Evolutionary conservation across 345 rosid genomes (phyloP).

Genomic region (Cardamine resedifolia): DNA sequence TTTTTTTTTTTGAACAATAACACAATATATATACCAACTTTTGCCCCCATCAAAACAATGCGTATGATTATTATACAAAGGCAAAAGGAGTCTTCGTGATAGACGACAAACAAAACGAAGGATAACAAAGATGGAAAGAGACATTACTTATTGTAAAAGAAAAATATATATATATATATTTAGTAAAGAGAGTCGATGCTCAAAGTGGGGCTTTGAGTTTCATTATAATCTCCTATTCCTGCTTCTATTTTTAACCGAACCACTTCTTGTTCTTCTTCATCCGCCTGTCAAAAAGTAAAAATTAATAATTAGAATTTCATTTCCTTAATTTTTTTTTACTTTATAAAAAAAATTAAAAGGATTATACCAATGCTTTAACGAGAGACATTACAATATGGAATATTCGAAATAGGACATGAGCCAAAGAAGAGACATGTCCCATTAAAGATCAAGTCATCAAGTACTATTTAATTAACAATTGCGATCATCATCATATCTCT

Average conservation of each 20-base stretch:
- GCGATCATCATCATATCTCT: slow-evolving; percentile 28
- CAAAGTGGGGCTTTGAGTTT: slow-evolving; percentile 57
- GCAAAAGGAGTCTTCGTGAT: not conserved
- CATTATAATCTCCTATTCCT: slow-evolving; percentile 62
- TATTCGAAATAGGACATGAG: slow-evolving; percentile 1
- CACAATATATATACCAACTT: not conserved
- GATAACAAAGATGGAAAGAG: not conserved
- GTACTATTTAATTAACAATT: slow-evolving; percentile 11
- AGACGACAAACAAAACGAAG: not conserved
- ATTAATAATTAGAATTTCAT: not conserved
- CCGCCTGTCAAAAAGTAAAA: slow-evolving; percentile 45
- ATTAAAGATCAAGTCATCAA: slow-evolving; percentile 1
- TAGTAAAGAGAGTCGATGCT: slow-evolving; percentile 40
- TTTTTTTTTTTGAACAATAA: not conserved
- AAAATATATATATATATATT: too few species aligned
- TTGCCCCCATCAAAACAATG: not conserved
- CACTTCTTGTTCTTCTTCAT: slow-evolving; percentile 62
- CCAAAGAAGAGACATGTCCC: slow-evolving; percentile 6
- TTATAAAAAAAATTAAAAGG: not conserved
- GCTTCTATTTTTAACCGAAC: slow-evolving; percentile 50
- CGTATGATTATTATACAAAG: not conserved
- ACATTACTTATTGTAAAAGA: not conserved
- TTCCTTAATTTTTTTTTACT: not conserved
- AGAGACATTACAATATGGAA: slow-evolving; percentile 5
- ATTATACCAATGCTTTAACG: not conserved